Percentiles rank a stretch among this genome's conserved stretches.
Conservation (phyloP, 257 asterid genomes). For the Solanum verrucosum region DNA sequence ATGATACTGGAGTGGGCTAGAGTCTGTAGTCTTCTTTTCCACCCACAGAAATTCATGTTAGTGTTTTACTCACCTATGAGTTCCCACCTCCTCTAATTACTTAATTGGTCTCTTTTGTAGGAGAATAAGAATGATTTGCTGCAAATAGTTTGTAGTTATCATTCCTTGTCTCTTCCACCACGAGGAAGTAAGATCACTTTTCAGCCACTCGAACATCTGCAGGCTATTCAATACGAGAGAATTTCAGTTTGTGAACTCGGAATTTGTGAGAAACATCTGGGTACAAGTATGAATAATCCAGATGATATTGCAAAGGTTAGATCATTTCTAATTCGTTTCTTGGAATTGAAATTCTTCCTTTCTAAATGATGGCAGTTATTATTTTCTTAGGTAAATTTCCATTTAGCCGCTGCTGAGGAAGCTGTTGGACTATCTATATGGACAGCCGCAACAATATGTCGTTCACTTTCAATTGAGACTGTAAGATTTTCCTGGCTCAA, state of each 20-base stretch:
- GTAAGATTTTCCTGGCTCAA: constrained; percentile 25
- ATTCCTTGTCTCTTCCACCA: constrained; percentile 51
- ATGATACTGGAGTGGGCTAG: constrained; percentile 68
- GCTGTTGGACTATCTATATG: constrained; percentile 78
- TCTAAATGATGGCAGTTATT: background rate
- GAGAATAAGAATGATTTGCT: constrained; percentile 73
- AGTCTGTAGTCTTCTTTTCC: constrained; percentile 29
- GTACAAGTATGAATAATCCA: constrained; percentile 22
- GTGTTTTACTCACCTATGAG: background rate
- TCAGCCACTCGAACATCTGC: constrained; percentile 86
- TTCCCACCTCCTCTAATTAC: background rate
- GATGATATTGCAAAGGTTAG: constrained; percentile 55
- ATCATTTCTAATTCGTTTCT: background rate
- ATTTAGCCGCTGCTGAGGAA: constrained; percentile 79
- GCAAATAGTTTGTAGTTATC: constrained; percentile 77
- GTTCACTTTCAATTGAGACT: constrained; percentile 80
- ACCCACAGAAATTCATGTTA: background rate
- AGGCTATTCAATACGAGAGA: constrained; percentile 52
- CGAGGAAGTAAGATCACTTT: constrained; percentile 58
- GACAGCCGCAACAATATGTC: constrained; percentile 81
- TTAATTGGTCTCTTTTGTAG: constrained; percentile 21
- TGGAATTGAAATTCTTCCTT: background rate
- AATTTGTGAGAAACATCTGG: constrained; percentile 34
- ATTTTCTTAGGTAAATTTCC: constrained; percentile 50
- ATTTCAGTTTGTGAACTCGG: constrained; percentile 52